phyloP scores from a whole-genome alignment of 306 rosid genomes.

The Calophaca sinica region DNA sequence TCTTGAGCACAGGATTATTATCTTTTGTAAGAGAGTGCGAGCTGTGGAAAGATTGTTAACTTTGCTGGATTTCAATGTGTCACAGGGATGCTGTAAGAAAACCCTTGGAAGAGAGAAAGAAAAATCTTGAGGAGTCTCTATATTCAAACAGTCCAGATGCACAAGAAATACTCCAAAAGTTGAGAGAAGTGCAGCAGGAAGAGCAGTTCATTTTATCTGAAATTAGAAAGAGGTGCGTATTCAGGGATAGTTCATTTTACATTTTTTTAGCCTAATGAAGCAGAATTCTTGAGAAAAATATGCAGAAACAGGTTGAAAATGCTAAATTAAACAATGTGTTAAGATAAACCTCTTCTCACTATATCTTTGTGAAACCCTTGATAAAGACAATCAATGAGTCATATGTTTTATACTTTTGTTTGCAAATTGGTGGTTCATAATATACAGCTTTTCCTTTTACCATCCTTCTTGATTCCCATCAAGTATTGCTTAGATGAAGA shows the following conservation, averaged over 20 bases:
- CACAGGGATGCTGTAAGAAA: constrained; percentile 71
- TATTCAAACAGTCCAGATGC: constrained; percentile 64
- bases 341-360: constrained; percentile 19
- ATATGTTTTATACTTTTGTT: constrained; percentile 4
- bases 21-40: constrained; percentile 19
- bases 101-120: constrained; percentile 74
- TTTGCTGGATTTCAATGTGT: constrained; percentile 39
- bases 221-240: constrained; percentile 54
- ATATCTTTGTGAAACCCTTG: constrained; percentile 27
- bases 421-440: constrained; percentile 8
- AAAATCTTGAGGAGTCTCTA: constrained; percentile 65
- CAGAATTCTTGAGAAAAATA: constrained; percentile 9
- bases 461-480: constrained; percentile 15
- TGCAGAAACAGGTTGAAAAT: constrained; percentile 16
- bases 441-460: constrained; percentile 2
- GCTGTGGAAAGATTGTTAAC: constrained; percentile 15
- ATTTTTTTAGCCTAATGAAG: constrained; percentile 5
- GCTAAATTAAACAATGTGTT: neutral
- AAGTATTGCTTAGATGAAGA: constrained; percentile 15
- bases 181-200: constrained; percentile 68
- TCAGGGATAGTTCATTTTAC: constrained; percentile 19
- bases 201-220: constrained; percentile 56
- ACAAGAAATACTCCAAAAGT: constrained; percentile 62
- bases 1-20: constrained; percentile 19
- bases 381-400: constrained; percentile 18